phyloP scores from a whole-genome alignment of 2,329 filamentous ascomycete genomes.

The Xylaria hypoxylon region DNA sequence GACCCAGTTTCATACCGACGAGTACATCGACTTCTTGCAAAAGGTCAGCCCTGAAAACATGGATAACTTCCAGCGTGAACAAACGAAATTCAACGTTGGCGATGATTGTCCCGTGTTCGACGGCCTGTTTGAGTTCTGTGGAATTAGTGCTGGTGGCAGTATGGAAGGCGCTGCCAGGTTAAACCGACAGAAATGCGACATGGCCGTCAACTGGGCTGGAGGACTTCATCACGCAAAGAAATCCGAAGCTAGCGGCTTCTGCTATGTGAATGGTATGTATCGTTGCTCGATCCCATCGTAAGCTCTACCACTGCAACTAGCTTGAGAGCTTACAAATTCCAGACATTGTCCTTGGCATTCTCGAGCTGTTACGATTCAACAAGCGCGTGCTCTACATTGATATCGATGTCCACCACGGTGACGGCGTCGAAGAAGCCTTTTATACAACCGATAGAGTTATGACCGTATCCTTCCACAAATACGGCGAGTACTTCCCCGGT shows the following conservation, averaged over 20 bases:
- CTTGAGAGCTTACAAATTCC: conserved; percentile 57
- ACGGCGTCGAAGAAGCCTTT: conserved; percentile 93
- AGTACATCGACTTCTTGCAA: conserved; percentile 94
- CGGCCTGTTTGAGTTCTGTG: conserved; percentile 96
- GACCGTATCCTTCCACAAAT: conserved; percentile 95
- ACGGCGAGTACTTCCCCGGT: conserved; percentile 94
- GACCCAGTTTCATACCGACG: conserved; percentile 91
- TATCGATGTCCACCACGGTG: conserved; percentile 93
- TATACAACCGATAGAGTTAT: conserved; percentile 93
- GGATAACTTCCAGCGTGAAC: conserved; percentile 91
- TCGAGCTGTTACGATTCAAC: conserved; percentile 90
- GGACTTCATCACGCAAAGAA: conserved; percentile 98
- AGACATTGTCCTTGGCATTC: conserved; percentile 96
- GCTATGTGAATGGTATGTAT: conserved; percentile 90
- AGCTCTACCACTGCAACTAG: not conserved
- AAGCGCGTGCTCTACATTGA: conserved; percentile 97
- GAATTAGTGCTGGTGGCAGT: conserved; percentile 91
- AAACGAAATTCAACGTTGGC: conserved; percentile 92
- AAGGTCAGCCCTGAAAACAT: conserved; percentile 99
- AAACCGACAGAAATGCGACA: conserved; percentile 91
- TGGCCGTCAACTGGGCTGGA: conserved; percentile 98
- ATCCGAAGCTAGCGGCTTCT: conserved; percentile 95
- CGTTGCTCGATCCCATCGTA: not conserved
- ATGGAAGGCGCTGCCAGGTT: conserved; percentile 93
- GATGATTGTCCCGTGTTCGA: conserved; percentile 99